Evolutionary conservation across 2,329 filamentous ascomycete genomes (phyloP).

Genomic region (Scedosporium apiospermum): DNA sequence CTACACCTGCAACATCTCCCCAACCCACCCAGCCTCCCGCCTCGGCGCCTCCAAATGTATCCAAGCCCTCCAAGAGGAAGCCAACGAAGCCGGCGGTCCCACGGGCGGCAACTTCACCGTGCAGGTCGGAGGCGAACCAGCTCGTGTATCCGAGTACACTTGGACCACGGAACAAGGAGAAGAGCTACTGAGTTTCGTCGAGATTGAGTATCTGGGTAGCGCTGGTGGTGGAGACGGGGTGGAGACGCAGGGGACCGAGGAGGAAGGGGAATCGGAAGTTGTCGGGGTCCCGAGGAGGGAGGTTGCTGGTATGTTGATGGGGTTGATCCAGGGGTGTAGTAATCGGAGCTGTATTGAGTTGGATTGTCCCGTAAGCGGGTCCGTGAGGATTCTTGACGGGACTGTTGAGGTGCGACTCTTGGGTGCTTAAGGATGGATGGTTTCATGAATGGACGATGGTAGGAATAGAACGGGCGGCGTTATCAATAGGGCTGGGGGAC

Average conservation of each 20-base stretch:
- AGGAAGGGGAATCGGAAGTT: neutral
- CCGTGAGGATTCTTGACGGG: neutral
- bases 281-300: neutral
- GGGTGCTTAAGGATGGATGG: neutral
- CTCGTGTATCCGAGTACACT: neutral
- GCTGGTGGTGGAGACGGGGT: neutral
- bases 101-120: neutral
- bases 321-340: neutral
- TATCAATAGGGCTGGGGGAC: neutral
- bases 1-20: neutral
- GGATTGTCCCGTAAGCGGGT: neutral
- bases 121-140: neutral
- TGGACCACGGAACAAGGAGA: neutral
- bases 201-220: neutral
- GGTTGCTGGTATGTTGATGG: neutral
- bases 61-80: neutral
- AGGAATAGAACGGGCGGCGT: neutral
- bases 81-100: neutral
- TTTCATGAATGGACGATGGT: neutral
- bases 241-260: neutral
- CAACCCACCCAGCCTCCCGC: constrained; percentile 2
- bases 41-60: neutral
- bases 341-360: neutral
- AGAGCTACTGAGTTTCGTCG: neutral
- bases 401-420: neutral